phyloP scores from a whole-genome alignment of 345 rosid genomes.

The Raphanus sativus region DNA sequence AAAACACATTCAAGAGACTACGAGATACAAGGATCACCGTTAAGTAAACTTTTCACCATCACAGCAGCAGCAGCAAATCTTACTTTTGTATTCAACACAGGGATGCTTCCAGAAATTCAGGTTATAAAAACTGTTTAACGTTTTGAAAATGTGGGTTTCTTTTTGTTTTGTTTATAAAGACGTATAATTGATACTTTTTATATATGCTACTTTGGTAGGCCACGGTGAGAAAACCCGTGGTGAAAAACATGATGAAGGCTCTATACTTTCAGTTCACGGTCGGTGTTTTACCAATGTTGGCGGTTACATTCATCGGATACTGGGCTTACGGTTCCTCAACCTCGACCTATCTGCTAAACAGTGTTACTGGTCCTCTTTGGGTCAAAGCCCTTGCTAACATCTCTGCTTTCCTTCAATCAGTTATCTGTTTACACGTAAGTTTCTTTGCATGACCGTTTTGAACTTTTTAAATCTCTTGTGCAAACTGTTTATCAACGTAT shows the following conservation, averaged over 20 bases:
- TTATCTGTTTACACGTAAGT: conserved; percentile 80
- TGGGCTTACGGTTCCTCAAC: conserved; percentile 57
- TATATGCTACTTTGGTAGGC: neutral
- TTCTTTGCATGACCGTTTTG: neutral
- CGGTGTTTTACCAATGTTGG: conserved; percentile 70
- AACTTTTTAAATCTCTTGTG: neutral
- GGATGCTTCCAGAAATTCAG: conserved; percentile 95
- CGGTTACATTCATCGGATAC: conserved; percentile 70
- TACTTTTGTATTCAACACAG: conserved; percentile 84
- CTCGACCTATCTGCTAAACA: conserved; percentile 12
- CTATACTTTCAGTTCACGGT: conserved; percentile 34
- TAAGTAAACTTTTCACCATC: conserved; percentile 54
- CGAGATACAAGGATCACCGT: conserved; percentile 52
- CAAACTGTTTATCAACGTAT: neutral
- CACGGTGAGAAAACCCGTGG: neutral
- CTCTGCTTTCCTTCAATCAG: conserved; percentile 76
- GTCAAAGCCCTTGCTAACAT: conserved; percentile 73
- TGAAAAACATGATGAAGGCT: conserved; percentile 19
- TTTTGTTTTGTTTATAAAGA: neutral
- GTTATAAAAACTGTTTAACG: conserved; percentile 14
- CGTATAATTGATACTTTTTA: neutral
- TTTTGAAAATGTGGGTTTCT: neutral
- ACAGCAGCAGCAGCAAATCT: conserved; percentile 76
- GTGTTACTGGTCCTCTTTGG: conserved; percentile 73
- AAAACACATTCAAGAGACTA: conserved; percentile 73